Conservation (phyloP, 257 asterid genomes). For the Ajuga chamaepitys region DNA sequence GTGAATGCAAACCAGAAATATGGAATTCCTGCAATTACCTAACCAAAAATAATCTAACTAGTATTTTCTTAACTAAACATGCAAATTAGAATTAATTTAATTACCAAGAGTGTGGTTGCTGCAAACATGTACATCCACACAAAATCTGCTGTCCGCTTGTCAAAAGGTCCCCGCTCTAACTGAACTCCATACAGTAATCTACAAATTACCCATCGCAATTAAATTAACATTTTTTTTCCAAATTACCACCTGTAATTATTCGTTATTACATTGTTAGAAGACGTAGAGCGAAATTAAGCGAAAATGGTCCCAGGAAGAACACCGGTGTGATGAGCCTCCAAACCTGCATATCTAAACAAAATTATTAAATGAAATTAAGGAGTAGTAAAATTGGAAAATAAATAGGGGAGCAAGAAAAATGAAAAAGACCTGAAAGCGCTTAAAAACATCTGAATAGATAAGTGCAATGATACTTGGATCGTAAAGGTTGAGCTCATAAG, state of each 20-base stretch:
- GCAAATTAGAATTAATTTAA: no score
- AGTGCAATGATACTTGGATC: conserved; percentile 17
- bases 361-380: not conserved
- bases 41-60: no score
- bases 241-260: not conserved
- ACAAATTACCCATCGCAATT: not conserved
- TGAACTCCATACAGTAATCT: conserved; percentile 44
- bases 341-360: conserved; percentile 19
- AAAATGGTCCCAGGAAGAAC: conserved; percentile 44
- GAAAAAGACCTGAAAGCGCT: conserved; percentile 30
- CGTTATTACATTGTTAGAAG: conserved; percentile 33
- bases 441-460: conserved; percentile 30
- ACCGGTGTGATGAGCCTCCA: conserved; percentile 54
- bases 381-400: not conserved
- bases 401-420: not conserved
- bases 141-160: conserved; percentile 48
- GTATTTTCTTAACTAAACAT: no score
- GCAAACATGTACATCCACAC: conserved; percentile 45
- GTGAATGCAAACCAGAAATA: conserved; percentile 37
- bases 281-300: conserved; percentile 31
- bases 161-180: conserved; percentile 49
- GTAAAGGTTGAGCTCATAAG: conserved; percentile 28
- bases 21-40: conserved; percentile 38
- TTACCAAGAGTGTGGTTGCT: conserved; percentile 38
- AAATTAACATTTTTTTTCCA: not conserved